Base-by-base conservation (phyloP, 2,329 filamentous ascomycete genomes). In the Decorospora gaudefroyi region DNA sequence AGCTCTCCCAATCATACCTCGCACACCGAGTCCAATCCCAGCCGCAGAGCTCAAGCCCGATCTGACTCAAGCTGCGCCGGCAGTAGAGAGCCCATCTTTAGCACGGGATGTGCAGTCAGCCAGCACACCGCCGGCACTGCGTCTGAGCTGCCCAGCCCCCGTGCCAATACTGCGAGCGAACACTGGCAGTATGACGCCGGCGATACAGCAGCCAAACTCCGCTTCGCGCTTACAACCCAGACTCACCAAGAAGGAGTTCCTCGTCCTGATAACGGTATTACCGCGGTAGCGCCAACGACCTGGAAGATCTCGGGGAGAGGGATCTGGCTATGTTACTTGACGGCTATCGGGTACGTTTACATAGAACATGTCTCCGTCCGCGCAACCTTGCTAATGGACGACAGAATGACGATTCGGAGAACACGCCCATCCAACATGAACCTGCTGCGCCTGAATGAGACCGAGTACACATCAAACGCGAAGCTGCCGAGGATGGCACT, bases 31-130 rank as follows among this genome's bases (percentile, higher is more conserved):
- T n/a, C 32, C 32, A 0, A 2, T 11, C 10, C 13, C 6, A 7
- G 3, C 3, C 5, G 4, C 19, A 9, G 0, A 17, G 1, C 9
- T 3, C 7, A 21, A n/a, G 9, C n/a, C n/a, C n/a, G n/a, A n/a
- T n/a, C n/a, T n/a, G n/a, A n/a, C n/a, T n/a, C n/a, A n/a, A n/a
- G n/a, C n/a, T n/a, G n/a, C n/a, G n/a, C n/a, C n/a, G n/a, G n/a
- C n/a, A n/a, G n/a, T n/a, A n/a, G n/a, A n/a, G n/a, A n/a, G n/a
- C n/a, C n/a, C n/a, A n/a, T n/a, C n/a, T n/a, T 8, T 9, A 4
- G 1, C n/a, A 9, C 15, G 16, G 12, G 9, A 16, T 12, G 12
- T 11, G n/a, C 7, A 2, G 0, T 6, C 12, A 23, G n/a, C 12
- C 2, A 9, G 15, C 10, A 4, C n/a, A 6, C 18, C 10, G 13